Conservation (phyloP, 129 eudicot species). For the Chrysanthemum makinoi region DNA sequence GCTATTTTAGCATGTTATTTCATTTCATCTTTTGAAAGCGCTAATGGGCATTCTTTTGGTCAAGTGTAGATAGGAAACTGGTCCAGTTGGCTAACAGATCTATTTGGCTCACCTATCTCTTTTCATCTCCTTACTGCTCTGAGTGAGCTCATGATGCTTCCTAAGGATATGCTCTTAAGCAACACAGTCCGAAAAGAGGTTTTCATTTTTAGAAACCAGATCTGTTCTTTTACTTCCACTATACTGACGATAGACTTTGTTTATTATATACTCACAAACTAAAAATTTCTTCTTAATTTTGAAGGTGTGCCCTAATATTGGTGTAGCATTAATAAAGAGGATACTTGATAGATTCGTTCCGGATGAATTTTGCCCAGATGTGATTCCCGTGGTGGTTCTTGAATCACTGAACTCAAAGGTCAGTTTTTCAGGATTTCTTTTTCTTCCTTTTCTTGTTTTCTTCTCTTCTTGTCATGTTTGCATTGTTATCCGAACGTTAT, state of each 20-base stretch:
- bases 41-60: slow-evolving; percentile 12
- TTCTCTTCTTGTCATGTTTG: neutral
- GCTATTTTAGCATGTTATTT: neutral
- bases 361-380: slow-evolving; percentile 82
- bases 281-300: slow-evolving; percentile 1
- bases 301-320: slow-evolving; percentile 85
- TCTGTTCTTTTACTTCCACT: neutral
- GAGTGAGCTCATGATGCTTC: slow-evolving; percentile 99
- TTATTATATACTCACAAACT: neutral
- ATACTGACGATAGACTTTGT: neutral
- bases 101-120: slow-evolving; percentile 52
- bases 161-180: slow-evolving; percentile 88
- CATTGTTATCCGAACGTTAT: neutral
- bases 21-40: neutral
- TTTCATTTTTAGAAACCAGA: neutral
- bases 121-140: slow-evolving; percentile 74
- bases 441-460: neutral
- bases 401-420: slow-evolving; percentile 77
- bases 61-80: slow-evolving; percentile 81
- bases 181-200: slow-evolving; percentile 85
- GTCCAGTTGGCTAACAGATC: slow-evolving; percentile 91
- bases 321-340: slow-evolving; percentile 62
- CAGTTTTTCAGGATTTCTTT: slow-evolving; percentile 9
- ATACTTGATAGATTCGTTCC: slow-evolving; percentile 65
- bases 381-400: slow-evolving; percentile 66